Percentiles rank a stretch among this genome's conserved stretches.
Evolutionary conservation across 805 yeast genomes (phyloP).

Genomic region (Teunomyces aglyptinius): DNA sequence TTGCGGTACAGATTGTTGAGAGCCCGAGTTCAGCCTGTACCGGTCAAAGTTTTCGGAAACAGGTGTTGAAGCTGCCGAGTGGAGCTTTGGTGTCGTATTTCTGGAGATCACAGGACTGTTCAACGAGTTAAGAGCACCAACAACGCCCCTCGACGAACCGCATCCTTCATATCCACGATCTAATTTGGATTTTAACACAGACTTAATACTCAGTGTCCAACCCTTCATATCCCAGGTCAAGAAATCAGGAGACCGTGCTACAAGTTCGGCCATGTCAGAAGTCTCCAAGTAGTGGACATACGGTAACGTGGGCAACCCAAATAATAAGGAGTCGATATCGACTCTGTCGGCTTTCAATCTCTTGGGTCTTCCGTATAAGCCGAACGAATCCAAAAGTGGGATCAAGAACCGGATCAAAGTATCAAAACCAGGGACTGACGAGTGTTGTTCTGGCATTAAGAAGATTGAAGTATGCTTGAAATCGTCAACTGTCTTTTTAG

Average conservation of each 20-base stretch:
- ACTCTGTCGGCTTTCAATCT: conserved; percentile 41
- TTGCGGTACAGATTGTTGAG: not conserved
- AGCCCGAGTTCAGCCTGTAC: not conserved
- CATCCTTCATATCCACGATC: conserved; percentile 66
- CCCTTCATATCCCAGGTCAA: conserved; percentile 37
- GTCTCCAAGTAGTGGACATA: conserved; percentile 42
- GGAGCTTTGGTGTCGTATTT: not conserved
- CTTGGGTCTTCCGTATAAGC: conserved; percentile 46
- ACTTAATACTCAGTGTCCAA: conserved; percentile 33
- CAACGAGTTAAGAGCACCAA: conserved; percentile 58
- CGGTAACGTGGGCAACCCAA: conserved; percentile 47
- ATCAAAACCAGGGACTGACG: conserved; percentile 49
- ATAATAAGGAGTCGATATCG: conserved; percentile 39
- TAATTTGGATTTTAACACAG: conserved; percentile 32
- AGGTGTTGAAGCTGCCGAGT: not conserved
- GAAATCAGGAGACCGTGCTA: conserved; percentile 16
- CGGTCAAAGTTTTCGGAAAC: not conserved
- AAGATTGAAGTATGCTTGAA: conserved; percentile 42
- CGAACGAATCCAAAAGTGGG: conserved; percentile 43
- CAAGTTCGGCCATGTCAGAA: conserved; percentile 25
- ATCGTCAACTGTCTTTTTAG: conserved; percentile 30
- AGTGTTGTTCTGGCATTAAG: conserved; percentile 45
- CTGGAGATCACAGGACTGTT: conserved; percentile 33
- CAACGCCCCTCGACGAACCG: conserved; percentile 64
- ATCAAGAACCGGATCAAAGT: conserved; percentile 44